Base-by-base conservation (phyloP, 106 monocot genomes). In the Phalaenopsis aphrodite region DNA sequence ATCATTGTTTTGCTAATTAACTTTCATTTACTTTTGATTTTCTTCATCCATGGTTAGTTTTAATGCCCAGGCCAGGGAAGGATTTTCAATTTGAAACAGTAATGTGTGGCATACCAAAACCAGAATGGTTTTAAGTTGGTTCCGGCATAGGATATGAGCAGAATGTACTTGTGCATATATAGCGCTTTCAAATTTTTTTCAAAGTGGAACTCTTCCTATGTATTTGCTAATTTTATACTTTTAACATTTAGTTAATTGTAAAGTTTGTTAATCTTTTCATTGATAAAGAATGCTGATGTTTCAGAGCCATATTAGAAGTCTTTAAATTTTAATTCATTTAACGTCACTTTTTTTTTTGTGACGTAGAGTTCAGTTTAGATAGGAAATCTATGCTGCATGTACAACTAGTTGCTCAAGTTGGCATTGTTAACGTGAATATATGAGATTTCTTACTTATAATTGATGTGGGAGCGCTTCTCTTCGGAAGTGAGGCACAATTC, bases 211-310 rank as follows among this genome's bases (percentile, higher is more conserved):
- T 69, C 61, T 21, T n/a, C 61, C 69, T 39, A 39, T 69, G 11
- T 39, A 45, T 45, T 74, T 74, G 74, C 42, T 74, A 45, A 74
- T 10, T 45, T 74, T 74, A 5, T n/a, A 74, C 74, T 45, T 45
- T 74, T 42, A 19, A 74, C 43, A 43, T 16, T 4, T 45, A 43
- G 74, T 74, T 36, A 21, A 1, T 45, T 45, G 24, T 74, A 42
- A 43, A 43, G 19, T 45, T 74, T 18, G n/a, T 74, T 18, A 74
- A 19, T 39, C 6, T 71, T 71, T 71, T 21, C 21, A 64, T 64
- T 23, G 64, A 65, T 65, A 30, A 5, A 65, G n/a, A 14, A 65
- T 23, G 10, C 24, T 8, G n/a, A 65, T 65, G 24, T 65, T 65
- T 65, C 8, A 65, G 64, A 8, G n/a, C 24, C 64, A 23, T 65